Base-by-base conservation (phyloP, 2,329 filamentous ascomycete species). In the Ceratocystis ficicola region DNA sequence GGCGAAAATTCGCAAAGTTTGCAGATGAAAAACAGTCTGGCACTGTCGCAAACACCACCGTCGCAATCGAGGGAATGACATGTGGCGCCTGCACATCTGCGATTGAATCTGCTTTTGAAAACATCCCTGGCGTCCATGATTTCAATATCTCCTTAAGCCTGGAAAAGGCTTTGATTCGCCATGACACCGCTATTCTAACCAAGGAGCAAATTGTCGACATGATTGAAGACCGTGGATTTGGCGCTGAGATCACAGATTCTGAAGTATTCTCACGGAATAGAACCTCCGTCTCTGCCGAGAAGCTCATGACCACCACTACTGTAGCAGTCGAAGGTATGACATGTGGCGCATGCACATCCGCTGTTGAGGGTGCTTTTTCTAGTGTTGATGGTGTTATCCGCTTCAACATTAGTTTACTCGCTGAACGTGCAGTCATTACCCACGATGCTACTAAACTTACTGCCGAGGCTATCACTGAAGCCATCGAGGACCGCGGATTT, bases 271-370 rank as follows among this genome's bases (percentile, higher is more conserved):
- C 68, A 76, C 81, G 65, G 71, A 73, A 28, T 17, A 57, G 28
- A n/a, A 7, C n/a, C 10, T 20, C 68, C 25, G 69, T 70, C 41
- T 69, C n/a, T 63, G 30, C 68, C 67, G 63, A 66, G 62, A 75
- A 73, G 68, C 71, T 73, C 66, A 72, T 83, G 3, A 80, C 86
- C 66, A 89, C 85, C 0, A 96, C 92, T 0, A 97, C 92, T 0
- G 81, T 99, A 20, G 86, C 89, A 3, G 89, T 99, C 65, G 90
- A 94, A 70, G 94, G 94, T 63, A 99, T 99, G 94, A 99, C 94
- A 1, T 97, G 94, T 73, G 93, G 93, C 25, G 90, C 94, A 52
- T 99, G 94, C 75, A 97, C 94, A 0, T 93, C 93, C 1, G 91
- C 93, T 5, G 86, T 97, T 1, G 89, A 96, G 72, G 82, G 84